Evolutionary conservation across 116 monocot species (phyloP).

Genomic region (Phalaenopsis hybrid): DNA sequence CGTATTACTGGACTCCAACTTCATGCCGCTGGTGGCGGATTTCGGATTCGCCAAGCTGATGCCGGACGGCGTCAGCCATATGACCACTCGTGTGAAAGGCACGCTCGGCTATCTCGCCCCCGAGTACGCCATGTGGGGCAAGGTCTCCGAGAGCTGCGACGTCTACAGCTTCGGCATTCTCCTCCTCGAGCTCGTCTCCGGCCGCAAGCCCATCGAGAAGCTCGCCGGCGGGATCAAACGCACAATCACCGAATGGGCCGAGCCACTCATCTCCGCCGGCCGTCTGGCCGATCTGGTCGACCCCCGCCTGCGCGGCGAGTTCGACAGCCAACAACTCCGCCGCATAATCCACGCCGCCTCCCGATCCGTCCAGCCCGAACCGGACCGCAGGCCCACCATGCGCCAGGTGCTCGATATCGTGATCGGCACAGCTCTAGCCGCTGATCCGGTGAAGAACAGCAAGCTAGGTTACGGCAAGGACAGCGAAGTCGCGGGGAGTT

Average conservation of each 20-base stretch:
- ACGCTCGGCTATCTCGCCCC: constrained; percentile 33
- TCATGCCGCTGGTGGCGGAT: constrained; percentile 30
- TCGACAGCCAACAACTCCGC: constrained; percentile 10
- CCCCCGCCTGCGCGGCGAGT: constrained; percentile 14
- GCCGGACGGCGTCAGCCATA: constrained; percentile 32
- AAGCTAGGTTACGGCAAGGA: background rate
- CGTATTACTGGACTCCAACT: constrained; percentile 30
- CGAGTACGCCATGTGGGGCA: constrained; percentile 42
- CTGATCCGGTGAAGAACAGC: background rate
- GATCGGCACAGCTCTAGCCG: background rate
- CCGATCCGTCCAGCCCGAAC: constrained; percentile 19
- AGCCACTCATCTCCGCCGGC: constrained; percentile 20
- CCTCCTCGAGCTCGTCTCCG: constrained; percentile 34
- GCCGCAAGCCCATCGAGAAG: constrained; percentile 35
- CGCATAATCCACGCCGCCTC: constrained; percentile 15
- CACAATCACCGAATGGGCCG: constrained; percentile 36
- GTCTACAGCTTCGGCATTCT: constrained; percentile 39
- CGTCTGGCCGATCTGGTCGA: constrained; percentile 17
- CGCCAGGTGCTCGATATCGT: constrained; percentile 19
- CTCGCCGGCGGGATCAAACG: constrained; percentile 20
- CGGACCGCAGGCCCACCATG: constrained; percentile 21
- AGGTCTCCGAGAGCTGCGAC: constrained; percentile 36
- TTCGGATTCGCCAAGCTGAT: constrained; percentile 40
- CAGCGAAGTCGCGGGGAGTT: background rate
- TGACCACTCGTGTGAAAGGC: constrained; percentile 32